Evolutionary conservation across 495 filamentous ascomycete genomes (phyloP).

Genomic region (Melanomma pulvis-pyrius): DNA sequence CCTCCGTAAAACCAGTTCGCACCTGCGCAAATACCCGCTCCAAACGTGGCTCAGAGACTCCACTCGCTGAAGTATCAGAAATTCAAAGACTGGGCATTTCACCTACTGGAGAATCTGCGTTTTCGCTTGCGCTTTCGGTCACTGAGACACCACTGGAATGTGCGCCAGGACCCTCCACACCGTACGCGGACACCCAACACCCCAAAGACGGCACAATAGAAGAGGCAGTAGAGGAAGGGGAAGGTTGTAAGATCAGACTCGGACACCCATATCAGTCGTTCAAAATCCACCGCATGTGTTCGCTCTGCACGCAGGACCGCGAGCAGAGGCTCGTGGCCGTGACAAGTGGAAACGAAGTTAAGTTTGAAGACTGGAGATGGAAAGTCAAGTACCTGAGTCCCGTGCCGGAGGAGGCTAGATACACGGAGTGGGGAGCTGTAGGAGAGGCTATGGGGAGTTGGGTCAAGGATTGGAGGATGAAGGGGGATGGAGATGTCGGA

Average conservation of each 20-base stretch:
- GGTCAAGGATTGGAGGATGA: conserved; percentile 12
- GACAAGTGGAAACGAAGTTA: conserved; percentile 25
- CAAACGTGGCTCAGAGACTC: background rate
- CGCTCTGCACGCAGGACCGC: conserved; percentile 29
- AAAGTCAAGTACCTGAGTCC: conserved; percentile 43
- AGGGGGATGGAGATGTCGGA: conserved; percentile 13
- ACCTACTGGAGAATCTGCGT: background rate
- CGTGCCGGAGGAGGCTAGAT: conserved; percentile 28
- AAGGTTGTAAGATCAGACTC: conserved; percentile 3
- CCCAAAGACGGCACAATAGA: background rate
- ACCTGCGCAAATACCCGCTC: background rate
- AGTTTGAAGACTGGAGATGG: conserved; percentile 45
- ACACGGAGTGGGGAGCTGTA: conserved; percentile 23
- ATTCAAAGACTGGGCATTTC: background rate
- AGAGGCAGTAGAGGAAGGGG: background rate
- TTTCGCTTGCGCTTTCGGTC: background rate
- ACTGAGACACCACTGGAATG: background rate
- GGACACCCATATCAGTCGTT: conserved; percentile 29
- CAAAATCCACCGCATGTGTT: conserved; percentile 35
- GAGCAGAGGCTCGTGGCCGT: conserved; percentile 28
- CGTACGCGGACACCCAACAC: background rate
- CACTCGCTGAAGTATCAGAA: background rate
- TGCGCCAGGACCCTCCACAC: background rate
- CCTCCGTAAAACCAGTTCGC: conserved; percentile 1
- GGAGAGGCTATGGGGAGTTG: conserved; percentile 36